Conservation (phyloP, 768 basidiomycete genomes). For the Omphalotus guepiniiformis region DNA sequence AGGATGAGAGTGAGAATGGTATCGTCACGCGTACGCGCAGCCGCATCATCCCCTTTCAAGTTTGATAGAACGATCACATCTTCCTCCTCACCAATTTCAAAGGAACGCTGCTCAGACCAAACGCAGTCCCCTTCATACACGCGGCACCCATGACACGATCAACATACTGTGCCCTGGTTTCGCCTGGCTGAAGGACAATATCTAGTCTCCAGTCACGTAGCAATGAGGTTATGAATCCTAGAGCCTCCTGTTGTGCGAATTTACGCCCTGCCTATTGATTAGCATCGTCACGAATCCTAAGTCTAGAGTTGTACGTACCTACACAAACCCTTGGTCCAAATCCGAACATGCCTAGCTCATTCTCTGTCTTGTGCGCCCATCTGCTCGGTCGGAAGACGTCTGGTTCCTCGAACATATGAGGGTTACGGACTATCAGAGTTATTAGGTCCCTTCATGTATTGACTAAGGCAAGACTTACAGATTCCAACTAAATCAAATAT, state of each 20-base stretch:
- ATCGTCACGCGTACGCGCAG: too few species aligned
- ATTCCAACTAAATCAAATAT: conserved; percentile 22
- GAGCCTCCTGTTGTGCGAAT: conserved; percentile 23
- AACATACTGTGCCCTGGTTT: conserved; percentile 20
- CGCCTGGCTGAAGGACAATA: conserved; percentile 13
- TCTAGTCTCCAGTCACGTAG: conserved; percentile 27
- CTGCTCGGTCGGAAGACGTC: conserved; percentile 21
- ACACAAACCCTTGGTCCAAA: conserved; percentile 26
- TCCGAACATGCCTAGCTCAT: conserved; percentile 19
- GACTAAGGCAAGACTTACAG: conserved; percentile 14
- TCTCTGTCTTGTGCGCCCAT: conserved; percentile 21
- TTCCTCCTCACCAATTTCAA: conserved; percentile 11
- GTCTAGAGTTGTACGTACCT: conserved; percentile 9
- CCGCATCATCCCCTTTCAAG: too few species aligned
- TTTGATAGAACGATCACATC: too few species aligned
- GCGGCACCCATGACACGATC: conserved; percentile 16
- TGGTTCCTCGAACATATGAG: conserved; percentile 21
- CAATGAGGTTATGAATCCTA: conserved; percentile 20
- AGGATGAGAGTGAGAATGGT: too few species aligned
- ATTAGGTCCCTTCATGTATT: not conserved
- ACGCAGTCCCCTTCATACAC: conserved; percentile 13
- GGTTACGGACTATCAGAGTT: conserved; percentile 19
- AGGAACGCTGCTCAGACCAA: conserved; percentile 15
- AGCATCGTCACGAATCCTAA: too few species aligned
- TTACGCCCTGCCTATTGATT: too few species aligned